phyloP scores from a whole-genome alignment of 2,329 filamentous ascomycete species.

The Colletotrichum melonis region DNA sequence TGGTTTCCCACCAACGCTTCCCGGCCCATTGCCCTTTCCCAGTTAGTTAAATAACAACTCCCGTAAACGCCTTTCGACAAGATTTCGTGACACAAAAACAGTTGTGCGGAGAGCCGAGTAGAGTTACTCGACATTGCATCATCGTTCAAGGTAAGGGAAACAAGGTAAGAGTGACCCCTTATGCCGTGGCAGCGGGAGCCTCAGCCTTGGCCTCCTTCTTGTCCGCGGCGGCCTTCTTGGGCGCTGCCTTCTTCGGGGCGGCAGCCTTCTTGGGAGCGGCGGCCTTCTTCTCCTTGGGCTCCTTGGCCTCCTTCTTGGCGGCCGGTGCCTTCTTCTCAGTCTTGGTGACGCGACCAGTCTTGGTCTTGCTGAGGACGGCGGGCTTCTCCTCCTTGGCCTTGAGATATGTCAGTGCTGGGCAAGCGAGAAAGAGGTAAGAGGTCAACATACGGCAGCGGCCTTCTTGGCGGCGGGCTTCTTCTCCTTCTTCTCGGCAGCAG shows the following conservation, averaged over 20 bases:
- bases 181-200: conserved; percentile 33
- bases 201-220: conserved; percentile 43
- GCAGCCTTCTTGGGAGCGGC: conserved; percentile 58
- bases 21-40: conserved; percentile 28
- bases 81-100: conserved; percentile 32
- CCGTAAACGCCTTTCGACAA: conserved; percentile 34
- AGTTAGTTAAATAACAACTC: conserved; percentile 24
- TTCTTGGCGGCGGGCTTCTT: conserved; percentile 56
- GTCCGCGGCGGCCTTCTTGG: conserved; percentile 52
- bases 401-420: background rate
- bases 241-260: conserved; percentile 56
- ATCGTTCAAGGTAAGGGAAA: conserved; percentile 6
- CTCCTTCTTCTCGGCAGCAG: conserved; percentile 47
- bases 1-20: conserved; percentile 24
- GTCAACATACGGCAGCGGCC: conserved; percentile 47
- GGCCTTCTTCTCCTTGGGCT: conserved; percentile 60
- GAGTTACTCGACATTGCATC: background rate
- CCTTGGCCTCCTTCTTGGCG: conserved; percentile 56
- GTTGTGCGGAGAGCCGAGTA: conserved; percentile 7
- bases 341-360: conserved; percentile 88
- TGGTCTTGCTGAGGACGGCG: conserved; percentile 81
- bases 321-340: conserved; percentile 61
- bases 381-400: conserved; percentile 74
- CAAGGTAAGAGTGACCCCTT: background rate
- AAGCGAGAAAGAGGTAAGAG: background rate